Evolutionary conservation across 805 yeast species (phyloP).

Genomic region (Priceomyces haplophilus): DNA sequence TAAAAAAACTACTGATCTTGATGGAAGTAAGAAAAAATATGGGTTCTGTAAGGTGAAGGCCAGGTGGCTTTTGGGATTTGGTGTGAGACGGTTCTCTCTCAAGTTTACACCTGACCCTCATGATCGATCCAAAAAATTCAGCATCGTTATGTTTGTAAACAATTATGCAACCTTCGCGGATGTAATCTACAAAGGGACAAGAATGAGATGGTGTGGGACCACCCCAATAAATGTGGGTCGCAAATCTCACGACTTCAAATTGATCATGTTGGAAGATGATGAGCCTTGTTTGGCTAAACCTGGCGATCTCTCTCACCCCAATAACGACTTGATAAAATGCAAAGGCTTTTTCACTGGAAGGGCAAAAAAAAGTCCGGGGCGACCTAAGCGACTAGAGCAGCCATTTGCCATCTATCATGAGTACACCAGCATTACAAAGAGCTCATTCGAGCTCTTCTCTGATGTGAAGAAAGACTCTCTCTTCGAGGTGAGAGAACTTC

Average conservation of each 20-base stretch:
- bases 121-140: constrained; percentile 1
- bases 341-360: constrained; percentile 2
- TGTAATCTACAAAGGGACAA: constrained; percentile 10
- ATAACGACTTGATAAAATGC: constrained; percentile 4
- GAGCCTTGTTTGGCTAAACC: constrained; percentile 9
- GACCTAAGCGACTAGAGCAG: not conserved
- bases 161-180: constrained; percentile 11
- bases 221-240: constrained; percentile 1
- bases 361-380: not conserved
- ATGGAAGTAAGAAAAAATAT: constrained; percentile 1
- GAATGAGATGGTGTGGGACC: constrained; percentile 10
- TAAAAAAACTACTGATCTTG: not conserved
- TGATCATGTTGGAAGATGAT: constrained; percentile 8
- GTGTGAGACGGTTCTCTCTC: constrained; percentile 2
- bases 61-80: constrained; percentile 2
- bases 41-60: constrained; percentile 1
- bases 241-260: constrained; percentile 3
- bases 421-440: not conserved
- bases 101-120: constrained; percentile 5
- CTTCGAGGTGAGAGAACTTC: constrained; percentile 4
- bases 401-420: constrained; percentile 4
- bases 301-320: constrained; percentile 5
- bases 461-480: constrained; percentile 4
- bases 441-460: constrained; percentile 2
- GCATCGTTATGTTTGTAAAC: constrained; percentile 3